Percentiles rank a stretch among this genome's conserved stretches.
Evolutionary conservation across 2,329 filamentous ascomycete genomes (phyloP).

Genomic region (Monosporascus sp.): DNA sequence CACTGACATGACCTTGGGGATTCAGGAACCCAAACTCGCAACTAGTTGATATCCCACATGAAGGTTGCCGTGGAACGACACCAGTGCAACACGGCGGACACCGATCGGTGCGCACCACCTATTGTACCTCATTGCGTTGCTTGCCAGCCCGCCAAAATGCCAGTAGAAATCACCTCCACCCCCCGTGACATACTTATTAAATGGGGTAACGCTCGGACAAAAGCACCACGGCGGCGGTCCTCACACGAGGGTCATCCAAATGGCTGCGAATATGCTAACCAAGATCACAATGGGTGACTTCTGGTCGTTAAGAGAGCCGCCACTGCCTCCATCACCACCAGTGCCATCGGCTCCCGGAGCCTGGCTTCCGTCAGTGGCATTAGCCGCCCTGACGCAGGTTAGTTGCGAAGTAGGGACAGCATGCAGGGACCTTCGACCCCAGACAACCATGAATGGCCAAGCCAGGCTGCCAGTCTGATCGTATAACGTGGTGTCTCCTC

Average conservation of each 20-base stretch:
- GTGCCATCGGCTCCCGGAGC: background rate
- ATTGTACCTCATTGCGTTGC: no score
- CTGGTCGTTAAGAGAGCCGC: background rate
- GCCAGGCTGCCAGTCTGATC: slow-evolving; percentile 1
- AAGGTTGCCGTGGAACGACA: no score
- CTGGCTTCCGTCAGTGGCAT: background rate
- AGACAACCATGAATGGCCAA: slow-evolving; percentile 1
- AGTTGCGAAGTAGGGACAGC: background rate
- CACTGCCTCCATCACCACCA: background rate
- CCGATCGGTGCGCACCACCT: no score
- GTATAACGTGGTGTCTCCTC: background rate
- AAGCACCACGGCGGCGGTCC: no score
- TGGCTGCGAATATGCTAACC: background rate
- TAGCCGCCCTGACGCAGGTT: background rate
- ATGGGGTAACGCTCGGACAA: no score
- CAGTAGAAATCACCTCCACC: no score
- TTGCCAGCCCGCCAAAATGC: no score
- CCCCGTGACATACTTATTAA: no score
- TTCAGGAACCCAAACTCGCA: no score
- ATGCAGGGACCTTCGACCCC: background rate
- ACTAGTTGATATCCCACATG: no score
- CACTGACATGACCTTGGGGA: no score
- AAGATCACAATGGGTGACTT: background rate
- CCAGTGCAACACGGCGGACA: no score
- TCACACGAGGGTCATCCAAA: background rate